phyloP scores from a whole-genome alignment of 257 asterid genomes.

The Ophiorrhiza pumila region DNA sequence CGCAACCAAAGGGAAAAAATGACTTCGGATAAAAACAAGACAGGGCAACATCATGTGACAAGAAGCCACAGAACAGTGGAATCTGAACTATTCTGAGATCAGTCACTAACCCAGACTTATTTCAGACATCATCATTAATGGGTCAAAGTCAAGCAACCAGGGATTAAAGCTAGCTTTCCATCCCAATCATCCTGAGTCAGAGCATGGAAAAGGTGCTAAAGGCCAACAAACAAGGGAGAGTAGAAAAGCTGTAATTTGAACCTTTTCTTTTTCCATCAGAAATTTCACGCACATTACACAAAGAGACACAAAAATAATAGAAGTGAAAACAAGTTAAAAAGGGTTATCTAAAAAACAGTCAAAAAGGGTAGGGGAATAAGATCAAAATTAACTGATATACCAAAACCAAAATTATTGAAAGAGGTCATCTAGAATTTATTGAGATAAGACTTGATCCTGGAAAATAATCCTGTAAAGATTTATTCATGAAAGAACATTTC shows the following conservation, averaged over 20 bases:
- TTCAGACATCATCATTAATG: background rate
- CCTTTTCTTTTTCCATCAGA: background rate
- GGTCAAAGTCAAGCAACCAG: background rate
- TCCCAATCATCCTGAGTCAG: background rate
- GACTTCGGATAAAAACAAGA: background rate
- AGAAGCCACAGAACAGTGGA: background rate
- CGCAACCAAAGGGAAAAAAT: background rate
- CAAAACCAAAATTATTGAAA: background rate
- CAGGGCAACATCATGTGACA: background rate
- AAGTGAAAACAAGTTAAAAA: background rate
- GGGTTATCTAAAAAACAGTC: too few relatives aligned
- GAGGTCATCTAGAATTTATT: background rate
- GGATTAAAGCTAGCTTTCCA: background rate
- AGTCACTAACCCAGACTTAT: background rate
- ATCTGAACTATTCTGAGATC: background rate
- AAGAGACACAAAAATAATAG: background rate
- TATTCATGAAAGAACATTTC: background rate
- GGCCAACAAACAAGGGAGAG: background rate
- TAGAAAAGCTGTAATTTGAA: background rate
- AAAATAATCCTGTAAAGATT: background rate
- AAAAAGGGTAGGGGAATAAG: background rate
- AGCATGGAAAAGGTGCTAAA: background rate
- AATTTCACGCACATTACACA: background rate
- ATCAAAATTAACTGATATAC: background rate
- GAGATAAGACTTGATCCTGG: background rate